Evolutionary conservation across 768 basidiomycete genomes (phyloP).

Genomic region (Austroboletus eburneus): DNA sequence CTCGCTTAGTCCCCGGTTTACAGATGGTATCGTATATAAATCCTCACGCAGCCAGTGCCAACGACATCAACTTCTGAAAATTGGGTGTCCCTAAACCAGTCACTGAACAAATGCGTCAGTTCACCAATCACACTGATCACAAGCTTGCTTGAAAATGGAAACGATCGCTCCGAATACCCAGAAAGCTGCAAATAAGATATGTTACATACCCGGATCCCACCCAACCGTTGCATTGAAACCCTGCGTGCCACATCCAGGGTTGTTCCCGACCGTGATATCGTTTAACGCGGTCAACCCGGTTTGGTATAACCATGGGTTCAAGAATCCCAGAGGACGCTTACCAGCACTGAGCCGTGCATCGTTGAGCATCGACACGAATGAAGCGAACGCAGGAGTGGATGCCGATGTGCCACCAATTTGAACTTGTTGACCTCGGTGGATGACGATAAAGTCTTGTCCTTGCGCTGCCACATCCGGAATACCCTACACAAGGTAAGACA

Average conservation of each 20-base stretch:
- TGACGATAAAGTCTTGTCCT: background rate
- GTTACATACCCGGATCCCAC: background rate
- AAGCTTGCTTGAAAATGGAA: too few species aligned
- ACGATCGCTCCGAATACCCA: background rate
- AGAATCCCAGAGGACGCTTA: background rate
- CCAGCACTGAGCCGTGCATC: background rate
- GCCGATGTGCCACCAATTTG: background rate
- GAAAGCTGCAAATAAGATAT: background rate
- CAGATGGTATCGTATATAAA: too few species aligned
- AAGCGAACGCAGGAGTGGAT: background rate
- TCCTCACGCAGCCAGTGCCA: background rate
- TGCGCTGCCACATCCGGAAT: background rate
- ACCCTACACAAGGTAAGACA: background rate
- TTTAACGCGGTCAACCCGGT: background rate
- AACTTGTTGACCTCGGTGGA: background rate
- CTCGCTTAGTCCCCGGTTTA: too few species aligned
- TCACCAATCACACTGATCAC: too few species aligned
- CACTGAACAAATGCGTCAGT: background rate
- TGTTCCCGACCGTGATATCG: background rate
- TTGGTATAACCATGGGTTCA: background rate
- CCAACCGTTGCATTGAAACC: too few species aligned
- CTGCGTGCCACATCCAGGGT: background rate
- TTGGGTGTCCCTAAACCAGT: background rate
- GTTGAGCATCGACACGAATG: background rate
- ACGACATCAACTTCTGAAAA: background rate